phyloP scores from a whole-genome alignment of 148 eudicot genomes.

The Euryodendron excelsum region DNA sequence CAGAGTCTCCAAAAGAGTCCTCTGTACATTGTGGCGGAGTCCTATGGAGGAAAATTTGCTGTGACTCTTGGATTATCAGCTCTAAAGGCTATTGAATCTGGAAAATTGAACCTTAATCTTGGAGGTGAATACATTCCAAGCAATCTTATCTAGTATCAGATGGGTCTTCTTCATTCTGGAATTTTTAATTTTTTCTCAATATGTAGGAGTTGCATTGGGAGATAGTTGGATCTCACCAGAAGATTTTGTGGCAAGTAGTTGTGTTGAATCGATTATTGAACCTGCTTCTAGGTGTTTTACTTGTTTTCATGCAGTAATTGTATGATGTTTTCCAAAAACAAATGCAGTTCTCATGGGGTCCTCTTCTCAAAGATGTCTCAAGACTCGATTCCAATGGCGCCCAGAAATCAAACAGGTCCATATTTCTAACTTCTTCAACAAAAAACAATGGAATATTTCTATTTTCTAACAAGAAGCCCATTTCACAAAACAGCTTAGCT shows the following conservation, averaged over 20 bases:
- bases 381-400: constrained; percentile 69
- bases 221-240: constrained; percentile 92
- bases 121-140: constrained; percentile 50
- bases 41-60: constrained; percentile 95
- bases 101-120: constrained; percentile 63
- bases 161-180: neutral
- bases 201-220: constrained; percentile 75
- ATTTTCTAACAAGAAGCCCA: constrained; percentile 11
- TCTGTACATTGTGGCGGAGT: constrained; percentile 79
- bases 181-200: neutral
- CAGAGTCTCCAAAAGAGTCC: constrained; percentile 54
- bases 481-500: constrained; percentile 47
- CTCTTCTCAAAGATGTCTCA: constrained; percentile 75
- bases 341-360: constrained; percentile 82
- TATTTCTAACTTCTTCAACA: constrained; percentile 7
- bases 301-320: neutral
- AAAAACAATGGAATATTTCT: neutral
- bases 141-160: neutral
- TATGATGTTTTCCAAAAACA: neutral
- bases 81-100: constrained; percentile 59
- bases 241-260: constrained; percentile 71
- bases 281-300: neutral
- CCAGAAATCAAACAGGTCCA: constrained; percentile 51
- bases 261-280: neutral
- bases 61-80: constrained; percentile 75